These are phyloP conservation scores for Parascedosporium putredinis DNA, from an alignment of 2,329 filamentous ascomycete species.

Conservation along the genomic window DNA sequence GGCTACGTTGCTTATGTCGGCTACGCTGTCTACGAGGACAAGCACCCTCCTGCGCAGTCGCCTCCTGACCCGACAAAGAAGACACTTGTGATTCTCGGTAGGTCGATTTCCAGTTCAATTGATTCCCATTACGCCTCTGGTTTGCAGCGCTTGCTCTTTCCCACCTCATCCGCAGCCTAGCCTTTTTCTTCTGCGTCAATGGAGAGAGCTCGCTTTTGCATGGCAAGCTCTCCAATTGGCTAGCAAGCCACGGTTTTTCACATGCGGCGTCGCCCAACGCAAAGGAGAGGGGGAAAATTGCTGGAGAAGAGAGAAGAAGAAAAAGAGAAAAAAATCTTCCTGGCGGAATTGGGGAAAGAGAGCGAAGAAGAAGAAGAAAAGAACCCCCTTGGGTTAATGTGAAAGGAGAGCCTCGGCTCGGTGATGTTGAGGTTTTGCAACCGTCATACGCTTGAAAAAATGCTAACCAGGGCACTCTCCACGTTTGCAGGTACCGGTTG, in stretches of 20 bases:
- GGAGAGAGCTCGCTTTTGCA: too few species aligned
- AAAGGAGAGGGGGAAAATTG: too few species aligned
- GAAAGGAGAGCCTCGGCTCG: too few species aligned
- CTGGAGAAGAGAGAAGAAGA: background rate
- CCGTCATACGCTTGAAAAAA: too few species aligned
- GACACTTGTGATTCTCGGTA: conserved; percentile 91
- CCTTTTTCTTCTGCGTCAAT: too few species aligned
- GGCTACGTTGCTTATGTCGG: conserved; percentile 60
- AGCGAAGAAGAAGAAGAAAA: background rate
- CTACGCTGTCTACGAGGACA: conserved; percentile 74
- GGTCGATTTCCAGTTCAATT: conserved; percentile 14
- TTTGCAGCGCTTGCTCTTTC: background rate
- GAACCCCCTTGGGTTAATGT: too few species aligned
- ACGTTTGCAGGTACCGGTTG: conserved; percentile 70
- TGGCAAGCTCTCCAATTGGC: too few species aligned
- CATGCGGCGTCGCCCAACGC: too few species aligned
- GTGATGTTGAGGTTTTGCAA: too few species aligned
- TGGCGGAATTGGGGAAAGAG: background rate
- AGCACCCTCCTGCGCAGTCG: conserved; percentile 71
- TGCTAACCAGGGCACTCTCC: conserved; percentile 15
- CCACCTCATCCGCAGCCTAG: background rate
- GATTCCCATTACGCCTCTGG: background rate
- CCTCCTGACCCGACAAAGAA: conserved; percentile 83
- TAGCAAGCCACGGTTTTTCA: too few species aligned
- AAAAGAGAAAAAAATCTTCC: background rate